Base-by-base conservation (phyloP, 352 stramenopile species). In the Globisporangium abappressorium region DNA sequence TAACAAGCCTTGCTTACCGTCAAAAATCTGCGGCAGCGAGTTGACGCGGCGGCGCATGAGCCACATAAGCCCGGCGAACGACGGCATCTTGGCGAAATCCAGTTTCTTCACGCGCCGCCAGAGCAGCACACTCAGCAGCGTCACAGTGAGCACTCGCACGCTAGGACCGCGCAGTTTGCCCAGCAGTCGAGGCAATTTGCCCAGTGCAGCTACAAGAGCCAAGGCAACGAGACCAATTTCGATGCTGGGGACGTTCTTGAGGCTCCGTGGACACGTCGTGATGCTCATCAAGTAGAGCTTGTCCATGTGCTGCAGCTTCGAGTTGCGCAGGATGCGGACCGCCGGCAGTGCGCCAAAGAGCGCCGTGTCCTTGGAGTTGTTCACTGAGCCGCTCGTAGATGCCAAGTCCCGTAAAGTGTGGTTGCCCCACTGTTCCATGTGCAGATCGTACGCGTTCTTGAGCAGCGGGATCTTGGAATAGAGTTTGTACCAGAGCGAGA, bases 231-330 rank as follows among this genome's bases (percentile, higher is more conserved):
- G 51, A 0, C 70, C 30, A 1, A 69, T 47, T 60, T 90, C 81
- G 0, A 70, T 46, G 5, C 78, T 63, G 0, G 80, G 80, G 2
- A 78, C 64, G 53, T 88, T 71, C 63, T 68, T 68, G 20, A 80
- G 68, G 15, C 68, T 82, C 62, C 76, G 78, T 0, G 83, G 78
- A 0, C 75, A 90, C 38, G 85, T 91, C n/a, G 81, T 78, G 65
- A 93, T 92, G 71, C 84, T 92, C 22, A 92, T 66, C 33, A 92
- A 72, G 56, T 80, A 78, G 34, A 86, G 49, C 66, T 85, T 84
- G 36, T 89, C 78, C 80, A 89, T 89, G 57, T 89, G 67, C 11
- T 76, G 28, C 12, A 92, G 70, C 53, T 72, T 61, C 22, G 72
- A 73, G 41, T 92, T 92, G 55, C 72, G 77, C 30, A 68, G 61